A percentile compares a stretch with the other conserved stretches of the same genome.
These are phyloP conservation scores for Hydrangea macrophylla DNA, from an alignment of 148 eudicot species.

Conservation along the genomic window DNA sequence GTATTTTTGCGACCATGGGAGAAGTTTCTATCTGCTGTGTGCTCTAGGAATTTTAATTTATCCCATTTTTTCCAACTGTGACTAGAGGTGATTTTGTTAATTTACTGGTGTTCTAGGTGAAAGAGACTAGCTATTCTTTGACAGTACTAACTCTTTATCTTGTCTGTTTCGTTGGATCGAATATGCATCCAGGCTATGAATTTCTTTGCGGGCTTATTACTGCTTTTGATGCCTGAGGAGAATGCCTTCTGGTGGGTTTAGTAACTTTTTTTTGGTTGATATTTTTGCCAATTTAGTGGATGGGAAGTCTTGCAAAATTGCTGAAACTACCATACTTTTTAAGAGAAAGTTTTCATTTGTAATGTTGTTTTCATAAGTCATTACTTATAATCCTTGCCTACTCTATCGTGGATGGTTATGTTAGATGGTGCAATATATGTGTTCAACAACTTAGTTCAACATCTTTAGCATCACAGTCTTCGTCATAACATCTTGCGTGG, in stretches of 20 bases:
- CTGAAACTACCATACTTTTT: not conserved
- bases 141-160: not conserved
- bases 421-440: not conserved
- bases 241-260: conserved; percentile 95
- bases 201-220: conserved; percentile 85
- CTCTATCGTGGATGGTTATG: not conserved
- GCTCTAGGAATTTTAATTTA: too few relatives aligned
- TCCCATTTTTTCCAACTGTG: too few relatives aligned
- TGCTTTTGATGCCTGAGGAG: conserved; percentile 97
- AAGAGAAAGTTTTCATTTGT: not conserved
- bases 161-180: conserved; percentile 12
- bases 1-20: too few relatives aligned
- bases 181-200: conserved; percentile 79
- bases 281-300: too few relatives aligned
- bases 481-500: not conserved
- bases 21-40: too few relatives aligned
- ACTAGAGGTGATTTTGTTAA: not conserved
- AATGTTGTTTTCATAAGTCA: not conserved
- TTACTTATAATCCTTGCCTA: not conserved
- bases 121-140: conserved; percentile 2
- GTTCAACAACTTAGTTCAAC: too few relatives aligned
- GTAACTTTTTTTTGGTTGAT: conserved; percentile 4
- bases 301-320: not conserved
- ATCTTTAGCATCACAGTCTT: conserved; percentile 7
- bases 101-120: not conserved